Percentiles rank a stretch among this genome's conserved stretches.
Conservation (phyloP, 768 basidiomycete genomes). For the Kockovaella imperatae region DNA sequence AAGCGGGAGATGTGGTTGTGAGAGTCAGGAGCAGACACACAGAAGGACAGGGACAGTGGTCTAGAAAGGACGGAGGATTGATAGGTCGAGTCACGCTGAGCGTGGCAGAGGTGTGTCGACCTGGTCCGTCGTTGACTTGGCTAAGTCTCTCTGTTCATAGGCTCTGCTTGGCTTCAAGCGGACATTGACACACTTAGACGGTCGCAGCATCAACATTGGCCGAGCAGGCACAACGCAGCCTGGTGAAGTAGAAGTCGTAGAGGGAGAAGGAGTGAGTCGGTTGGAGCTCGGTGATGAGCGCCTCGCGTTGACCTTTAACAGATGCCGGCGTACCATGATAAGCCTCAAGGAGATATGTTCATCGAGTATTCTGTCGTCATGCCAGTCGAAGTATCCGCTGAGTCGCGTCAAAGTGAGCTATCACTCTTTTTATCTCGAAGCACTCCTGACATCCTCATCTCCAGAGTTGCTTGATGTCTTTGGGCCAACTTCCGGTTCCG, state of each 20-base stretch:
- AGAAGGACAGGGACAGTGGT: constrained; percentile 57
- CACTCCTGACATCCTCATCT: not conserved
- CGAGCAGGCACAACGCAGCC: constrained; percentile 85
- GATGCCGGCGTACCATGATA: constrained; percentile 43
- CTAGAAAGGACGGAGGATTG: constrained; percentile 79
- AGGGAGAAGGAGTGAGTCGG: constrained; percentile 84
- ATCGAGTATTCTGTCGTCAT: constrained; percentile 90
- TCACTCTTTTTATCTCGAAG: not conserved
- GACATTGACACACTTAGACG: constrained; percentile 86
- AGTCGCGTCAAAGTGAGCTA: constrained; percentile 65
- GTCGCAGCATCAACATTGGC: constrained; percentile 62
- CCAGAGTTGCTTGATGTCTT: constrained; percentile 12
- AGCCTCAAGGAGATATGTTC: constrained; percentile 64
- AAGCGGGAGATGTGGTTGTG: constrained; percentile 84
- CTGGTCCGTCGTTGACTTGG: not conserved
- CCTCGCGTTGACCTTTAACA: constrained; percentile 7
- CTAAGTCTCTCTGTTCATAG: constrained; percentile 47
- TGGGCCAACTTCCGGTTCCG: not conserved
- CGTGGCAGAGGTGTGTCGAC: constrained; percentile 67
- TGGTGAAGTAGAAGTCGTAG: constrained; percentile 69
- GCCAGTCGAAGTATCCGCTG: constrained; percentile 61
- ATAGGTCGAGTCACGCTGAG: constrained; percentile 90
- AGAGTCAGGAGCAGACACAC: constrained; percentile 70
- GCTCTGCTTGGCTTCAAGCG: constrained; percentile 93
- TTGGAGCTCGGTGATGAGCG: constrained; percentile 6